Conservation (phyloP, 352 stramenopile species). For the Pythium aquatile region DNA sequence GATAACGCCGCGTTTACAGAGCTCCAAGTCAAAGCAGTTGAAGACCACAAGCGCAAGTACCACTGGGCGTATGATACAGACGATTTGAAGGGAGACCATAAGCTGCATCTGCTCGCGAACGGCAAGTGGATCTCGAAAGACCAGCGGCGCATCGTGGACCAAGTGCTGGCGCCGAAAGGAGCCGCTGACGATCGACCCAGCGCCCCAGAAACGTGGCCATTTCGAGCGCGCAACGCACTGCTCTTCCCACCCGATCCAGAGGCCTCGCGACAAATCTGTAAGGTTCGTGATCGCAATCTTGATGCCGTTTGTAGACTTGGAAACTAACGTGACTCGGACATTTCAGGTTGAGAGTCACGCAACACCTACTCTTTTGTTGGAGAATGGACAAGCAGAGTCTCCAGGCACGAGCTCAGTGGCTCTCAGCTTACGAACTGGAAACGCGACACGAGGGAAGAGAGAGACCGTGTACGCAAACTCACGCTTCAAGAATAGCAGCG, state of each 20-base stretch:
- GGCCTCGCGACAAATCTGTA: constrained; percentile 55
- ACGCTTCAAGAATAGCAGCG: constrained; percentile 35
- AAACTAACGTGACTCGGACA: not conserved
- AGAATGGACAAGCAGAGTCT: constrained; percentile 30
- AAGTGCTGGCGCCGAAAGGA: constrained; percentile 39
- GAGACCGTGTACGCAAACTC: constrained; percentile 77
- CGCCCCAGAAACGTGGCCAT: constrained; percentile 73
- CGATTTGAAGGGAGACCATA: constrained; percentile 48
- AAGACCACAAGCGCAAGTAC: constrained; percentile 64
- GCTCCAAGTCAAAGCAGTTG: constrained; percentile 68
- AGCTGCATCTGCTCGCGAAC: constrained; percentile 66
- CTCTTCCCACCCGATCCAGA: constrained; percentile 73
- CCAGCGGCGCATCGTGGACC: constrained; percentile 55
- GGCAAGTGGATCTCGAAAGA: constrained; percentile 75
- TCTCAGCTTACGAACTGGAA: constrained; percentile 14
- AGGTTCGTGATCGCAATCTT: constrained; percentile 28
- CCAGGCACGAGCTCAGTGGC: not conserved
- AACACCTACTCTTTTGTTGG: constrained; percentile 30
- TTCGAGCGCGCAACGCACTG: constrained; percentile 70
- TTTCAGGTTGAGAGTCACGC: constrained; percentile 1
- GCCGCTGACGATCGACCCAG: constrained; percentile 55
- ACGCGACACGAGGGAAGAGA: constrained; percentile 34
- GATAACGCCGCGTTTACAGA: constrained; percentile 81
- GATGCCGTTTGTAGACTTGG: not conserved
- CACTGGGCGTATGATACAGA: constrained; percentile 79